Evolutionary conservation across 78 protist genomes (phyloP), one percentile per base, ranked within the genome.

Genomic region (Dictyostelium purpureum): DNA sequence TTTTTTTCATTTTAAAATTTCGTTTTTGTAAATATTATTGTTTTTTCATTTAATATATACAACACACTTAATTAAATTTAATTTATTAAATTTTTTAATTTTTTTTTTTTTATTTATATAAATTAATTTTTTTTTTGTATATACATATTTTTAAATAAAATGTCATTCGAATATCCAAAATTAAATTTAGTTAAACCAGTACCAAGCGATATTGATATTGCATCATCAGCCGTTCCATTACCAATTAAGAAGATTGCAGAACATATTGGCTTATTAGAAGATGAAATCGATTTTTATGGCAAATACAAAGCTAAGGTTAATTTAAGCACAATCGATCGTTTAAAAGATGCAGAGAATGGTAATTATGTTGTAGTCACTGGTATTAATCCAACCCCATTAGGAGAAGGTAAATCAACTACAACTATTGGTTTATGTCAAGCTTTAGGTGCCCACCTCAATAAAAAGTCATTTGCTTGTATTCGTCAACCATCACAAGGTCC

Each of bases 381-480:
- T 42, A 97, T 97, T 61, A 97, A 81, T 52, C 99, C 99, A 12
- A 98, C 99, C 0, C 99, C 99, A 19, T 92, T 98, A 14, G 99
- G 99, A 6, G 99, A 99, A 76, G 99, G 99, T 40, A 98, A 98
- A 93, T 87, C 95, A 31, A 98, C 99, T 4, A 98, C 99, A 6
- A 96, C 99, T 1, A 87, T 98, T 24, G 99, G 99, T 33, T 95
- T 99, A 16, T 77, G 97, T 4, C 99, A 99, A 87, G 99, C 99
- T 1, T 94, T 99, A 19, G 96, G 96, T 7, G 99, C 99, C 0
- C 99, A 98, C 47, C 91, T 99, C 24, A 61, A 77, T 2, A 33
- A 85, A 43, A 80, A 56, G 24, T 79, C 74, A 2, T 88, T 98
- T 77, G 95, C 98, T 2, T 97, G 99, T 78, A 70, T 99, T 1